These are phyloP conservation scores for Heracleum sosnowskyi DNA, from an alignment of 129 eudicot species.

Conservation along the genomic window DNA sequence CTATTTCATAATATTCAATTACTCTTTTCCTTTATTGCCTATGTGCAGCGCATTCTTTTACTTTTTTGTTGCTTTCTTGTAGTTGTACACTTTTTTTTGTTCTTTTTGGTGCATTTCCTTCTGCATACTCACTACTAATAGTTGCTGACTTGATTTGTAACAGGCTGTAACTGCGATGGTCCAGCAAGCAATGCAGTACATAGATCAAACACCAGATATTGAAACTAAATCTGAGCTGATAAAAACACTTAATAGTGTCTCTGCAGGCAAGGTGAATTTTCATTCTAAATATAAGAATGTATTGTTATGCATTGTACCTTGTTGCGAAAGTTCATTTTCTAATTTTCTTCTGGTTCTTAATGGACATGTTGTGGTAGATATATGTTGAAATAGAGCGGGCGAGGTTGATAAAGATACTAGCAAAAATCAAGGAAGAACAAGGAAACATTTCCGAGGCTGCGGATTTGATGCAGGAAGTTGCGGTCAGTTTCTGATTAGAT, in stretches of 20 bases:
- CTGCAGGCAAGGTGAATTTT: slow-evolving; percentile 75
- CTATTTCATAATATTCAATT: background rate
- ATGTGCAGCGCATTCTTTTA: background rate
- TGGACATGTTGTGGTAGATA: slow-evolving; percentile 37
- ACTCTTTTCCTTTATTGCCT: background rate
- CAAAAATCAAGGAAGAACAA: slow-evolving; percentile 86
- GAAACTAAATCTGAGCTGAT: slow-evolving; percentile 81
- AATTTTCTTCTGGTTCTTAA: background rate
- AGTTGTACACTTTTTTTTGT: background rate
- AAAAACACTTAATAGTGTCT: slow-evolving; percentile 83
- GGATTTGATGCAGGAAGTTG: slow-evolving; percentile 94
- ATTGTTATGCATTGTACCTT: background rate
- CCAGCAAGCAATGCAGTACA: slow-evolving; percentile 90
- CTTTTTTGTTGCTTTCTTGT: background rate
- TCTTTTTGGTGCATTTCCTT: background rate
- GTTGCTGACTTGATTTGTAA: background rate
- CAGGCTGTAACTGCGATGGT: slow-evolving; percentile 93
- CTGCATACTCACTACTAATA: slow-evolving; percentile 3
- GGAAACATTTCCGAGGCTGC: slow-evolving; percentile 94
- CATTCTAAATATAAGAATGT: background rate
- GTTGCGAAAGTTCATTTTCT: background rate
- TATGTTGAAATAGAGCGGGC: slow-evolving; percentile 91
- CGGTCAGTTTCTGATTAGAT: slow-evolving; percentile 39
- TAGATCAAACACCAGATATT: slow-evolving; percentile 76
- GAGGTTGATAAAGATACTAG: slow-evolving; percentile 68